These are phyloP conservation scores for Kwoniella sp. DNA, from an alignment of 768 basidiomycete species.

Conservation along the genomic window DNA sequence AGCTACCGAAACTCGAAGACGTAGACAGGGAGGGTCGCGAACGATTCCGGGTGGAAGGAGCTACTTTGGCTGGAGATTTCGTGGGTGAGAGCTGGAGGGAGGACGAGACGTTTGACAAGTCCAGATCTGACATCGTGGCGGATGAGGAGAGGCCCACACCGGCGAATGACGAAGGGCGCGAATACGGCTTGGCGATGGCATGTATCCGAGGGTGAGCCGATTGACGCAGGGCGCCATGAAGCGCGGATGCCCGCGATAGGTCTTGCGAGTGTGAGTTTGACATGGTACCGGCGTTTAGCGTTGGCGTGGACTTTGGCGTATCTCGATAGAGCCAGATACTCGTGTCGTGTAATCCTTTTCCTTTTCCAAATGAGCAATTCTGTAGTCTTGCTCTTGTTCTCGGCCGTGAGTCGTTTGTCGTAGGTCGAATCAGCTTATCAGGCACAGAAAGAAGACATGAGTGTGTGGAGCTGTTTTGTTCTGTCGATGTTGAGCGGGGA, in stretches of 20 bases:
- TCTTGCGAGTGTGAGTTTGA: constrained; percentile 7
- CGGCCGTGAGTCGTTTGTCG: no score
- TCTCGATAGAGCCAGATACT: no score
- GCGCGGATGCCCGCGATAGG: constrained; percentile 4
- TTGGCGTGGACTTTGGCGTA: neutral
- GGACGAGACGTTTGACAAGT: constrained; percentile 14
- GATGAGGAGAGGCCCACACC: constrained; percentile 11
- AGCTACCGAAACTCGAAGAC: constrained; percentile 20
- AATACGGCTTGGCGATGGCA: constrained; percentile 27
- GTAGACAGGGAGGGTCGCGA: constrained; percentile 9
- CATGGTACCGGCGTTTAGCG: neutral
- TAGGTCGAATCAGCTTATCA: no score
- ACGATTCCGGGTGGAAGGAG: constrained; percentile 5
- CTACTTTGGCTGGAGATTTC: constrained; percentile 21
- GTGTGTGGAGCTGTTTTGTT: no score
- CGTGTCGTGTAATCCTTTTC: no score
- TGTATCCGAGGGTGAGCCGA: constrained; percentile 31
- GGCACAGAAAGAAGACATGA: no score
- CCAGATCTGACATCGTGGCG: constrained; percentile 10
- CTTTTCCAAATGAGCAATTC: no score
- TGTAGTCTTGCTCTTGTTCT: no score
- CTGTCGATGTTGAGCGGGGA: no score
- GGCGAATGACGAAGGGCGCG: constrained; percentile 23
- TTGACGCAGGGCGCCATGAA: constrained; percentile 20
- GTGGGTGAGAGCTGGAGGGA: neutral